A percentile compares a stretch with the other conserved stretches of the same genome.
These are phyloP conservation scores for Paramecium pentaurelia DNA, from an alignment of 73 alveolate species.

Conservation along the genomic window DNA sequence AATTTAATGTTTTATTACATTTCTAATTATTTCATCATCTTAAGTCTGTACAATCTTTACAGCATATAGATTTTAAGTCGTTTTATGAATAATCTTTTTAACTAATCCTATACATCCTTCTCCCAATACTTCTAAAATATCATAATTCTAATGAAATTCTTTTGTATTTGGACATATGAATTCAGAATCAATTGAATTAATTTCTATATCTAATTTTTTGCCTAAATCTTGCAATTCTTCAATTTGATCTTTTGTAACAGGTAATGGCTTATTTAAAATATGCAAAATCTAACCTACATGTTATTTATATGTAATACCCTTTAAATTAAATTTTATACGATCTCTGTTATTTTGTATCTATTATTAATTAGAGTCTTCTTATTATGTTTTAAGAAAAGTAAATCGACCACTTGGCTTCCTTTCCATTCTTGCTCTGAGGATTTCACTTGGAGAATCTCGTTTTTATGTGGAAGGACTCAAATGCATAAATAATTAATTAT, in stretches of 20 bases:
- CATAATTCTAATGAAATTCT: neutral
- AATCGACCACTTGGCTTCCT: constrained; percentile 15
- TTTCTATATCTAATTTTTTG: neutral
- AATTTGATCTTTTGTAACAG: neutral
- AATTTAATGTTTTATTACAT: neutral
- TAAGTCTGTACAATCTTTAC: neutral
- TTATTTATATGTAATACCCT: neutral
- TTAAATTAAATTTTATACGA: neutral
- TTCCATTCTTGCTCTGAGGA: neutral
- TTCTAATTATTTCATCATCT: constrained; percentile 56
- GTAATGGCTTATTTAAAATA: neutral
- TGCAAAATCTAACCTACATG: neutral
- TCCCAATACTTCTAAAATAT: neutral
- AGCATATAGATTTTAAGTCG: constrained; percentile 2
- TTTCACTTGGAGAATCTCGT: neutral
- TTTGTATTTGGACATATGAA: neutral
- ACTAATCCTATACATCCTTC: constrained; percentile 60
- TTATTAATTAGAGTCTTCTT: neutral
- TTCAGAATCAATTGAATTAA: neutral
- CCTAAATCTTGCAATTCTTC: neutral
- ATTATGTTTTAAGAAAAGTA: neutral
- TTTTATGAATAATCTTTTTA: neutral
- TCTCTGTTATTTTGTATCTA: neutral
- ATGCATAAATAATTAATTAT: neutral
- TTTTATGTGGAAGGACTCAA: neutral